A percentile compares a stretch with the other conserved stretches of the same genome.
Conservation (phyloP, 2,329 filamentous ascomycete species). For the Arthrobotrys musiformis region DNA sequence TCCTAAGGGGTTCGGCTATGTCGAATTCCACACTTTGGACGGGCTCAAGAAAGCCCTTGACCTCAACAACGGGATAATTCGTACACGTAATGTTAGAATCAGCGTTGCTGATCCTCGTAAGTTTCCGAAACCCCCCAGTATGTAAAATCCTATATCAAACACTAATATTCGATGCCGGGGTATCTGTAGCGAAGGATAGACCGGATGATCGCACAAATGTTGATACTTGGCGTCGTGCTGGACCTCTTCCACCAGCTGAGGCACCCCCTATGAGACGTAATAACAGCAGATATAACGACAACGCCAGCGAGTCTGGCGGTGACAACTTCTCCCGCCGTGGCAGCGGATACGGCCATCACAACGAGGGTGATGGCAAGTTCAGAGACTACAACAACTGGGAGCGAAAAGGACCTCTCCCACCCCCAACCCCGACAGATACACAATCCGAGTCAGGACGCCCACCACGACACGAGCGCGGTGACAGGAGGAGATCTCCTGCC, state of each 20-base stretch:
- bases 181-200: conserved; percentile 80
- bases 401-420: conserved; percentile 88
- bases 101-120: conserved; percentile 97
- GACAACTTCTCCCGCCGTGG: conserved; percentile 74
- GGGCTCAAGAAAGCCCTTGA: conserved; percentile 90
- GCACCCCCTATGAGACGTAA: conserved; percentile 63
- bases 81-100: conserved; percentile 88
- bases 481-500: conserved; percentile 64
- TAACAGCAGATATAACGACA: conserved; percentile 67
- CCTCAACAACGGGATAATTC: conserved; percentile 80
- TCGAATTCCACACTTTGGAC: conserved; percentile 88
- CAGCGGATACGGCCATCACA: conserved; percentile 68
- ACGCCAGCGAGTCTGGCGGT: conserved; percentile 65
- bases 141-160: not conserved
- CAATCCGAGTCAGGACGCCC: conserved; percentile 69
- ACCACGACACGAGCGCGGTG: conserved; percentile 70
- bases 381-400: conserved; percentile 93
- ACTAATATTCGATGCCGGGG: conserved; percentile 7
- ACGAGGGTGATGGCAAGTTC: conserved; percentile 77
- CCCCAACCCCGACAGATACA: conserved; percentile 67
- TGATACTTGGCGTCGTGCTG: conserved; percentile 88
- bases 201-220: conserved; percentile 82
- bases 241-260: conserved; percentile 74
- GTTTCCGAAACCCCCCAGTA: conserved; percentile 63
- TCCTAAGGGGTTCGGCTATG: conserved; percentile 98